A percentile compares a stretch with the other conserved stretches of the same genome.
These are phyloP conservation scores for Aurantiochytrium sp. DNA, from an alignment of 108 stramenopile genomes.

Conservation along the genomic window DNA sequence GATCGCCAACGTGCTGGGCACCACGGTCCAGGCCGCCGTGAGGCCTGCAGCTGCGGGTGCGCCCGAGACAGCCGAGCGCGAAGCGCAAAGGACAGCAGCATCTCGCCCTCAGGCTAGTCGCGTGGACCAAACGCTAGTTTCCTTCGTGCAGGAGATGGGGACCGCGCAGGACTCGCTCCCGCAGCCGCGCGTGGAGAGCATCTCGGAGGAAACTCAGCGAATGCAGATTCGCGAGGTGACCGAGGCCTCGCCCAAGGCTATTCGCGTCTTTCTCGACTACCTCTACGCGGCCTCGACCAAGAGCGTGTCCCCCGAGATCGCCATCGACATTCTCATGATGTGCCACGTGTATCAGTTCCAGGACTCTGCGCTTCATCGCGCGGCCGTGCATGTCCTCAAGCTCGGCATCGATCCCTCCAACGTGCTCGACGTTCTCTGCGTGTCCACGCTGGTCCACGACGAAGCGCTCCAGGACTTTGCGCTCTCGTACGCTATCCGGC, in stretches of 20 bases:
- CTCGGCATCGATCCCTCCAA: neutral
- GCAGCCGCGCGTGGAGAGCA: neutral
- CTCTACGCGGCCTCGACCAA: neutral
- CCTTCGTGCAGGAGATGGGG: neutral
- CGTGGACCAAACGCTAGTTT: no score
- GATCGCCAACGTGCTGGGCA: no score
- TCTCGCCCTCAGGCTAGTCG: no score
- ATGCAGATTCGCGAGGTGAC: neutral
- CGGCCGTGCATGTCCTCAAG: neutral
- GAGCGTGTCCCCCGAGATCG: neutral
- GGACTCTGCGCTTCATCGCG: neutral
- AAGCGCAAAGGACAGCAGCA: no score
- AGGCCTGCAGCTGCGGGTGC: no score
- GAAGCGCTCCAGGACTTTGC: neutral
- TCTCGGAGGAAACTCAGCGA: neutral
- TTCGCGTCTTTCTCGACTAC: neutral
- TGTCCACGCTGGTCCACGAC: neutral
- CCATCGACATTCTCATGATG: slow-evolving; percentile 2
- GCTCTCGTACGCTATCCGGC: neutral
- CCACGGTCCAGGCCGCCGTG: no score
- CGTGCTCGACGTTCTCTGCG: neutral
- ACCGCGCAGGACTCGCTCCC: neutral
- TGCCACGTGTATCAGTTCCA: neutral
- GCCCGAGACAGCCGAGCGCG: no score
- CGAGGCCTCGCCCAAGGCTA: neutral